Evolutionary conservation across 225 moss, liverwort and hornwort genomes (phyloP).

Genomic region (Neckera pumila): DNA sequence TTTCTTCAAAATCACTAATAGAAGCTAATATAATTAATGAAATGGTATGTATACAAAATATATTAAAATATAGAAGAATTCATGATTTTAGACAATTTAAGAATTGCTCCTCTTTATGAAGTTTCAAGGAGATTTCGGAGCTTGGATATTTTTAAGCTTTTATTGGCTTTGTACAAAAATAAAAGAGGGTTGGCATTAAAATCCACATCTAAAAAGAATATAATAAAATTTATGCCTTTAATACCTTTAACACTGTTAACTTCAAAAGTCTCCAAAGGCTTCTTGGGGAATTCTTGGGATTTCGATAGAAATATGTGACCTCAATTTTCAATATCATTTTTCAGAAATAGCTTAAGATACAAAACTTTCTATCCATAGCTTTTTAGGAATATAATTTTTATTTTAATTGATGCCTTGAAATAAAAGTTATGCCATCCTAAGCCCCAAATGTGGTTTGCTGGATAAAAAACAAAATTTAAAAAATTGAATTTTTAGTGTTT

Average conservation of each 20-base stretch:
- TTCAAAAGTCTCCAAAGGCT: background rate
- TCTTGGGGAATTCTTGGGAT: background rate
- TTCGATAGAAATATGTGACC: fast-evolving
- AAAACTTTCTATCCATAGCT: too few species aligned
- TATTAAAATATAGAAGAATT: background rate
- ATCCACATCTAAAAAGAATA: background rate
- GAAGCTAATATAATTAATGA: too few species aligned
- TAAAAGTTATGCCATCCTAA: background rate
- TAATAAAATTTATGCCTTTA: background rate
- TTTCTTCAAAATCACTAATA: background rate
- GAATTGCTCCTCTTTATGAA: too few species aligned
- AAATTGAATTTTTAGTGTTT: too few species aligned
- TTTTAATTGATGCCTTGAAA: fast-evolving
- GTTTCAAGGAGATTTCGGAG: background rate
- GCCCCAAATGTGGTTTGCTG: fast-evolving
- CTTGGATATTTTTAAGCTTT: background rate
- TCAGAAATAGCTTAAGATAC: too few species aligned
- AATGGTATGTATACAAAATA: too few species aligned
- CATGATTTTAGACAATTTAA: background rate
- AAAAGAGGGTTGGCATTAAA: background rate
- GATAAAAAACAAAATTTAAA: too few species aligned
- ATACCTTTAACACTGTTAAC: background rate
- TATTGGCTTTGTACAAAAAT: background rate
- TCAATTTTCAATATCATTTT: background rate
- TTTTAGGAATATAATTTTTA: background rate